Base-by-base conservation (phyloP, 192 early-diverging fungal genomes). In the Fimicolochytrium jonesii region DNA sequence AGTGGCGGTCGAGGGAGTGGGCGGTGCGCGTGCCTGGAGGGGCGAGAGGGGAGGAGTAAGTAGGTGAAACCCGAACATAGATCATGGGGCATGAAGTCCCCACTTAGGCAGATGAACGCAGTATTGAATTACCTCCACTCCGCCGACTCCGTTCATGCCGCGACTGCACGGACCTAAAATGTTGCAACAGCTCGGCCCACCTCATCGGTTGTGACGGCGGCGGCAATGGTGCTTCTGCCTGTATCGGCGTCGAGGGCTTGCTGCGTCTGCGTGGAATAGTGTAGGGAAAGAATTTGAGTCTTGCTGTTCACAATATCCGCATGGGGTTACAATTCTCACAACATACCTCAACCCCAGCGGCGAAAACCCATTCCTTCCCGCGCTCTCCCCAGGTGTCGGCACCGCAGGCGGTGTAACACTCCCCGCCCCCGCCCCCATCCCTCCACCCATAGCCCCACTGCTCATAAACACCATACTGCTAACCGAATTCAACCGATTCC, bases 401-500 rank as follows among this genome's bases (percentile, higher is more conserved):
- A 37, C 25, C 55, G 46, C 26, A 20, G 17, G 2, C 17, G 18
- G n/a, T n/a, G n/a, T n/a, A n/a, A 25, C 51, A 65, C 20, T 28
- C 15, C 39, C 43, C 5, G 26, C 20, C 17, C 55, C 45, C 47
- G 44, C 20, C 34, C 15, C 56, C 22, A 4, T n/a, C 18, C 28
- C 32, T 26, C 25, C 59, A 29, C 22, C 51, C 43, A 26, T 4
- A 5, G 28, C 57, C 6, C 39, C 50, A 4, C 51, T 55, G 31
- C 53, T 70, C 49, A 78, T 36, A 45, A 69, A 66, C 0, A 71
- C 73, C 67, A 81, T 69, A 17, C 56, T 60, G 42, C 82, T 81
- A 23, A 99, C 91, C 56, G 89, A 88, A 36, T 87, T 91, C 59
- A 99, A 66, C n/a, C 97, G 83, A 73, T 93, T 98, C 31, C 93